Conservation (phyloP, 768 basidiomycete genomes). For the Panaeolus papilionaceus region DNA sequence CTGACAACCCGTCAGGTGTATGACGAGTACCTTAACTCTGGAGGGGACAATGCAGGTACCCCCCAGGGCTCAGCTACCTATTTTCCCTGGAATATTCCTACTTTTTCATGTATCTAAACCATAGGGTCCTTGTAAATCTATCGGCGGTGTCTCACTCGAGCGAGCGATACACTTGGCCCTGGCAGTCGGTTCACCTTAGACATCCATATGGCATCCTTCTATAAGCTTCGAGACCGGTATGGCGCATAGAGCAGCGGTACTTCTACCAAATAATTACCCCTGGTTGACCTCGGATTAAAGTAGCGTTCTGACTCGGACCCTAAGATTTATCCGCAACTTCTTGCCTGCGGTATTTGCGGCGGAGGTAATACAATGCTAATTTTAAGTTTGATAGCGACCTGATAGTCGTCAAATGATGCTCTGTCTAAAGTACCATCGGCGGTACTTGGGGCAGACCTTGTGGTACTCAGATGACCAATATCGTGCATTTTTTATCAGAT, state of each 20-base stretch:
- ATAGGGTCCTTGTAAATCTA: too few relatives aligned
- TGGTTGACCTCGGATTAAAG: constrained; percentile 5
- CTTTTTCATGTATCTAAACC: too few relatives aligned
- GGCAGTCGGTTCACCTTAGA: too few relatives aligned
- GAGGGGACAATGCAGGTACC: too few relatives aligned
- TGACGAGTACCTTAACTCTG: too few relatives aligned
- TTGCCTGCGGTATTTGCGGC: constrained; percentile 14
- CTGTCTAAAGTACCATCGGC: not conserved
- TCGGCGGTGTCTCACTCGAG: too few relatives aligned
- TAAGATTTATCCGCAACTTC: not conserved
- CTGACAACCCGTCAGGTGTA: too few relatives aligned
- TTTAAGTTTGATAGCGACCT: constrained; percentile 1
- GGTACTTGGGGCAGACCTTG: not conserved
- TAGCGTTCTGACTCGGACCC: not conserved
- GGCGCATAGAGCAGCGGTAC: not conserved
- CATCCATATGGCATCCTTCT: too few relatives aligned
- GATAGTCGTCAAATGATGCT: not conserved
- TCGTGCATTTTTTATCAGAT: not conserved
- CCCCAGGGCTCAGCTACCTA: too few relatives aligned
- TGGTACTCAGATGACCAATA: not conserved
- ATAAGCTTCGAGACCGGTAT: not conserved
- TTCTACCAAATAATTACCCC: not conserved
- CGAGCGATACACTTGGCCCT: too few relatives aligned
- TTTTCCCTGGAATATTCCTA: too few relatives aligned
- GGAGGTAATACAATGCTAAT: constrained; percentile 7